A percentile compares a stretch with the other conserved stretches of the same genome.
These are phyloP conservation scores for Gastrolobium bilobum DNA, from an alignment of 306 rosid genomes.

Conservation along the genomic window DNA sequence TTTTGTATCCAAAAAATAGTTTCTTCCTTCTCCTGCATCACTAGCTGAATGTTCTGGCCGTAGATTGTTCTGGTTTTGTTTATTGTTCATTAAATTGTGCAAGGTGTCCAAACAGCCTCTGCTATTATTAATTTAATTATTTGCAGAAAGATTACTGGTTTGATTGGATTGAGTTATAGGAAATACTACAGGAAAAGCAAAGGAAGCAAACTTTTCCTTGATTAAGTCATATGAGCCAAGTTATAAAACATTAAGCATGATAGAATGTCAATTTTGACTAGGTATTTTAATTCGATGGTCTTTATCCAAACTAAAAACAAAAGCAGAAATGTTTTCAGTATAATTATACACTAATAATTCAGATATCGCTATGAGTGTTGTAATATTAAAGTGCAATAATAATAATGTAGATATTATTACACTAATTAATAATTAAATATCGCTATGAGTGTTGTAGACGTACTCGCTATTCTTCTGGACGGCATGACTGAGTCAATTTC, in stretches of 20 bases:
- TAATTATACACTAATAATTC: constrained; percentile 28
- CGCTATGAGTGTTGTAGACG: neutral
- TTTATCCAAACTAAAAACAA: neutral
- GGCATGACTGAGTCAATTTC: constrained; percentile 49
- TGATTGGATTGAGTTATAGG: constrained; percentile 15
- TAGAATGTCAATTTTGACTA: constrained; percentile 41
- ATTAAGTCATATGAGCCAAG: constrained; percentile 38
- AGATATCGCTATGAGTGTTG: constrained; percentile 45
- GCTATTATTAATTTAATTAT: constrained; percentile 14
- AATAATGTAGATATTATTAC: too few species aligned
- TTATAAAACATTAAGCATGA: constrained; percentile 34
- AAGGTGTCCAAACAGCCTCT: constrained; percentile 15
- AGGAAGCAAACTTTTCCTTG: constrained; percentile 30
- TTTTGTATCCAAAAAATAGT: neutral
- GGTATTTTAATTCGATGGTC: constrained; percentile 44
- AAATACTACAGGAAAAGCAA: neutral
- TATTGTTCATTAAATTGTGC: constrained; percentile 6
- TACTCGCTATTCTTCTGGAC: constrained; percentile 55
- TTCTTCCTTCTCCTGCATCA: neutral
- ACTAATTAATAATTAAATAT: too few species aligned
- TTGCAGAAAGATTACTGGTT: neutral
- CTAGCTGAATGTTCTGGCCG: constrained; percentile 22
- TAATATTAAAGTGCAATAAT: too few species aligned
- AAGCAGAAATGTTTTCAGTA: constrained; percentile 17
- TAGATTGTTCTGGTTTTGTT: constrained; percentile 11